phyloP scores from a whole-genome alignment of 106 monocot species.

The Apostasia ramifera region DNA sequence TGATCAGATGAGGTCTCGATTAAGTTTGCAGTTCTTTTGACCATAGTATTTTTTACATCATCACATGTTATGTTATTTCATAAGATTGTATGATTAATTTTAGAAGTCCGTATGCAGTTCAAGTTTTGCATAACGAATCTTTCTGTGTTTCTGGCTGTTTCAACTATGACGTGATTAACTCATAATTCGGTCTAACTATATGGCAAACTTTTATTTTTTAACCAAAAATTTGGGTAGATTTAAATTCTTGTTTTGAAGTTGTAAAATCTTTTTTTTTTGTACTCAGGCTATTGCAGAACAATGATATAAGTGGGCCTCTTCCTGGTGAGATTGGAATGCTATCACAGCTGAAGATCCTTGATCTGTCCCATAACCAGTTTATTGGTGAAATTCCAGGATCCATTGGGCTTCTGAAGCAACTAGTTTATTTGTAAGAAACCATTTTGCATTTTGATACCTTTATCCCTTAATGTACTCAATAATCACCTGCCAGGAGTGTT shows the following conservation, averaged over 20 bases:
- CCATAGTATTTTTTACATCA: no score
- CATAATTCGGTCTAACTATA: no score
- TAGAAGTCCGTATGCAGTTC: no score
- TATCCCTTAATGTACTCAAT: background rate
- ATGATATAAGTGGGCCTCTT: conserved; percentile 65
- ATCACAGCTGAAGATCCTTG: conserved; percentile 64
- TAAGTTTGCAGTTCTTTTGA: no score
- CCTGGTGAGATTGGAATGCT: conserved; percentile 80
- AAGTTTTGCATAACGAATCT: no score
- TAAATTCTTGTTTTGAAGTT: no score
- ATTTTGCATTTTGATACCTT: background rate
- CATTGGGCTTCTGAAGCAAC: conserved; percentile 57
- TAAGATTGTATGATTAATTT: no score
- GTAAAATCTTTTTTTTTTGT: background rate
- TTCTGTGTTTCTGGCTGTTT: no score
- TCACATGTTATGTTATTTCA: no score
- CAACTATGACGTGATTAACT: no score
- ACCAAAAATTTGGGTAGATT: background rate
- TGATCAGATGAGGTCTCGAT: no score
- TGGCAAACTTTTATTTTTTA: no score
- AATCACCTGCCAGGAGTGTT: background rate
- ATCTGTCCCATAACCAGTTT: conserved; percentile 83
- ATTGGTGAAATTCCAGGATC: conserved; percentile 71
- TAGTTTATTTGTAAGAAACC: conserved; percentile 67
- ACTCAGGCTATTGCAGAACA: conserved; percentile 80